A percentile compares a stretch with the other conserved stretches of the same genome.
These are phyloP conservation scores for Trichoderma cornu-damae DNA, from an alignment of 2,329 filamentous ascomycete species.

Conservation along the genomic window DNA sequence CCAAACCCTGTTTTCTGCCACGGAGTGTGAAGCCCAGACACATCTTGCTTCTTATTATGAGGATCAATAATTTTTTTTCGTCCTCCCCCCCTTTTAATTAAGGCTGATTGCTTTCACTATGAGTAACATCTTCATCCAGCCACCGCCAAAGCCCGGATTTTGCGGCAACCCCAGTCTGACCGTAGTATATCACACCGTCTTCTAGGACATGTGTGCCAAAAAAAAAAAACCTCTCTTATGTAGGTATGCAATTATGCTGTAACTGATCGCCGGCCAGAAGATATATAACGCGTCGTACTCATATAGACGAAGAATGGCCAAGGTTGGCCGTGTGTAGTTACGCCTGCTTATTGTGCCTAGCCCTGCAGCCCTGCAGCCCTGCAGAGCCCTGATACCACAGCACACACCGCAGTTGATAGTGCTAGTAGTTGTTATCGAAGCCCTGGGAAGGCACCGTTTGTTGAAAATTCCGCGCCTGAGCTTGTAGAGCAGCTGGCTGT, in stretches of 20 bases:
- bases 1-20: background rate
- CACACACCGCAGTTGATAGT: background rate
- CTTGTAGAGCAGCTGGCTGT: slow-evolving; percentile 34
- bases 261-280: slow-evolving; percentile 2
- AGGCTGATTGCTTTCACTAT: slow-evolving; percentile 6
- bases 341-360: background rate
- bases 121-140: slow-evolving; percentile 13
- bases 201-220: background rate
- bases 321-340: background rate
- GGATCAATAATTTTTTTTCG: slow-evolving; percentile 3
- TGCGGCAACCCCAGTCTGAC: background rate
- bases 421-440: slow-evolving; percentile 34
- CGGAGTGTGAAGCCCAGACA: slow-evolving; percentile 1
- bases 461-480: slow-evolving; percentile 39
- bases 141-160: background rate
- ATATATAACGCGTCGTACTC: background rate
- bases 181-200: background rate
- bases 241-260: background rate
- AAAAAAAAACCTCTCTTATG: background rate
- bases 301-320: background rate
- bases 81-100: background rate
- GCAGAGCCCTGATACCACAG: background rate
- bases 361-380: background rate
- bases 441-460: slow-evolving; percentile 37
- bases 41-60: slow-evolving; percentile 12